Conservation (phyloP, 2,329 filamentous ascomycete species). For the Graphiopsis chlorocephala region DNA sequence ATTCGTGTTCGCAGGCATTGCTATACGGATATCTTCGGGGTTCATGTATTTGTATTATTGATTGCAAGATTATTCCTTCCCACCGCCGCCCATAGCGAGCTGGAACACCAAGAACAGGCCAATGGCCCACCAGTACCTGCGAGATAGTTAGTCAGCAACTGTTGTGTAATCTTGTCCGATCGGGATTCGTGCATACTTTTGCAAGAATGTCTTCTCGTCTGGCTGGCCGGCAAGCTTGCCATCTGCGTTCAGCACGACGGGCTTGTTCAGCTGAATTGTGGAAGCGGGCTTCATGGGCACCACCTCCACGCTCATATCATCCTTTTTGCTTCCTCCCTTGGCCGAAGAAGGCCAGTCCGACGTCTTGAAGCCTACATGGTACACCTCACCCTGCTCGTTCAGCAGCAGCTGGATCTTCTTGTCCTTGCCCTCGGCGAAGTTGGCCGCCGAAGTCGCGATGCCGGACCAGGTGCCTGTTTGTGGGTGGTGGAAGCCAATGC, state of each 20-base stretch:
- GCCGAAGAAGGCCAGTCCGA: slow-evolving; percentile 23
- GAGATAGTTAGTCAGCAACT: slow-evolving; percentile 6
- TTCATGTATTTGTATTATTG: neutral
- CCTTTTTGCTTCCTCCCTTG: slow-evolving; percentile 24
- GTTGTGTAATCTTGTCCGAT: slow-evolving; percentile 17
- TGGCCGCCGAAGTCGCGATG: slow-evolving; percentile 45
- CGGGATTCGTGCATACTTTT: slow-evolving; percentile 42
- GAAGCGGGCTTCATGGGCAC: slow-evolving; percentile 39
- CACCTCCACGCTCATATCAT: slow-evolving; percentile 44
- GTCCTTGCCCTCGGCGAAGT: slow-evolving; percentile 41
- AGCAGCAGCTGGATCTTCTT: slow-evolving; percentile 46
- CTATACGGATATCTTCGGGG: neutral
- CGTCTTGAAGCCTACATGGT: slow-evolving; percentile 45
- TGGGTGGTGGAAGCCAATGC: slow-evolving; percentile 43
- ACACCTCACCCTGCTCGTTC: slow-evolving; percentile 43
- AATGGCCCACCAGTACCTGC: slow-evolving; percentile 52
- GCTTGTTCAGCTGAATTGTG: slow-evolving; percentile 49
- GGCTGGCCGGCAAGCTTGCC: slow-evolving; percentile 50
- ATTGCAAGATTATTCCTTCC: slow-evolving; percentile 9
- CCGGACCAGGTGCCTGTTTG: slow-evolving; percentile 41
- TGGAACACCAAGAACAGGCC: slow-evolving; percentile 48
- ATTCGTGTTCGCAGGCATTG: neutral
- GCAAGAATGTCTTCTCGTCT: slow-evolving; percentile 50
- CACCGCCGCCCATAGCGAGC: slow-evolving; percentile 40
- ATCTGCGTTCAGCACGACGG: slow-evolving; percentile 54